Conservation (phyloP, 371 early-diverging fungal species). For the Syncephalastrum racemosum region DNA sequence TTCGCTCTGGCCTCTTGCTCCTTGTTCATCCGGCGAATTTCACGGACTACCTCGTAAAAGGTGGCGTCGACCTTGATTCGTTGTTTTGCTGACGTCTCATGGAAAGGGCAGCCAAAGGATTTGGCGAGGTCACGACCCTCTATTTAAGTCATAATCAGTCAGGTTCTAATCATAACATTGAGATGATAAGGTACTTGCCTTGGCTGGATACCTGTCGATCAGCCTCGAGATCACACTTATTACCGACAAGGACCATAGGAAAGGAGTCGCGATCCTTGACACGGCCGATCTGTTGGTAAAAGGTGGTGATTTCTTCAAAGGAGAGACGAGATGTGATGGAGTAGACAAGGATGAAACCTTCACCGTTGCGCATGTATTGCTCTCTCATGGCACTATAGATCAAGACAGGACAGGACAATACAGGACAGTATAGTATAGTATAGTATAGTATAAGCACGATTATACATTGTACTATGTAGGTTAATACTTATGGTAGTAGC, state of each 20-base stretch:
- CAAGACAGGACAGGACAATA: neutral
- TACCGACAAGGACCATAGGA: slow-evolving; percentile 83
- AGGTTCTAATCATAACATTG: slow-evolving; percentile 6
- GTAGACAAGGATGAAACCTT: slow-evolving; percentile 51
- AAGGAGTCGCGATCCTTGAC: slow-evolving; percentile 81
- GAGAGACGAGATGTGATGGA: slow-evolving; percentile 60
- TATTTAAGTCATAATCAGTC: slow-evolving; percentile 4
- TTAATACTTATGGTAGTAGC: neutral
- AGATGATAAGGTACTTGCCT: slow-evolving; percentile 47
- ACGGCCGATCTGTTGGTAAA: slow-evolving; percentile 64
- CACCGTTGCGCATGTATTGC: slow-evolving; percentile 80
- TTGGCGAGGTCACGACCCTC: slow-evolving; percentile 87
- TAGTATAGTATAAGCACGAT: slow-evolving; percentile 28
- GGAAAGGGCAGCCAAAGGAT: slow-evolving; percentile 74
- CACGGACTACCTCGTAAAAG: slow-evolving; percentile 87
- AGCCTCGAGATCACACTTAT: slow-evolving; percentile 83
- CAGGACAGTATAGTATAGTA: neutral
- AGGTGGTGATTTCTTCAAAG: slow-evolving; percentile 67
- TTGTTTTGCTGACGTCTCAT: slow-evolving; percentile 92
- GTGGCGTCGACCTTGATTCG: slow-evolving; percentile 90
- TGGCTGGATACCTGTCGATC: slow-evolving; percentile 77
- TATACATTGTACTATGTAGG: neutral
- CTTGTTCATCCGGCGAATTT: slow-evolving; percentile 76
- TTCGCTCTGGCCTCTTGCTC: slow-evolving; percentile 23
- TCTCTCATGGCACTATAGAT: slow-evolving; percentile 68